Conservation (phyloP, 176 grass and related monocot genomes). For the Phragmites australis region DNA sequence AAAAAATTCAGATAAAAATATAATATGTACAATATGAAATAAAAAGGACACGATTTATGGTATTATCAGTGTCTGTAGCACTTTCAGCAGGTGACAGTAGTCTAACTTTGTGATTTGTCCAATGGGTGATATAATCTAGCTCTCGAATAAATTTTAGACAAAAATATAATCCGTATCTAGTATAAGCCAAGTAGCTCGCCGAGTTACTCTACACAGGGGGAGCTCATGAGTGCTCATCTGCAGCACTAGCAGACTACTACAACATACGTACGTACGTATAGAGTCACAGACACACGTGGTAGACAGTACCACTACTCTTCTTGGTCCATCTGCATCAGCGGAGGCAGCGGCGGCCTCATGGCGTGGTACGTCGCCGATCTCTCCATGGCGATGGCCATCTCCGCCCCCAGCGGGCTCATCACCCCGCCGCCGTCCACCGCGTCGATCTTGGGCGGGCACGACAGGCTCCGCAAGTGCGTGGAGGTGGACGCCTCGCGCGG, state of each 20-base stretch:
- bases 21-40: too few species aligned
- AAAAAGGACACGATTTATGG: too few species aligned
- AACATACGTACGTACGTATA: neutral
- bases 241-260: neutral
- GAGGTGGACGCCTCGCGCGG: conserved; percentile 56
- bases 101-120: too few species aligned
- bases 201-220: neutral
- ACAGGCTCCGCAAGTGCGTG: conserved; percentile 46
- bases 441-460: conserved; percentile 73
- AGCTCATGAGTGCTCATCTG: conserved; percentile 3
- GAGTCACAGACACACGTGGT: neutral
- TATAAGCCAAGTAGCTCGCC: neutral
- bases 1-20: too few species aligned
- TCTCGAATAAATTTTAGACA: too few species aligned
- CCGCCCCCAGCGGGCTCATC: neutral
- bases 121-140: too few species aligned
- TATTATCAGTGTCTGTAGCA: too few species aligned
- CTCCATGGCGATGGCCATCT: conserved; percentile 33
- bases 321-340: conserved; percentile 46
- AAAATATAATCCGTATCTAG: neutral
- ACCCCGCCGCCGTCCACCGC: neutral
- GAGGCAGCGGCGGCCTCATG: conserved; percentile 58
- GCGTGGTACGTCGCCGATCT: conserved; percentile 51
- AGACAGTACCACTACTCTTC: neutral
- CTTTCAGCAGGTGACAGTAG: too few species aligned